A percentile compares a stretch with the other conserved stretches of the same genome.
Conservation (phyloP, 768 basidiomycete genomes). For the Lyophyllum semitale region DNA sequence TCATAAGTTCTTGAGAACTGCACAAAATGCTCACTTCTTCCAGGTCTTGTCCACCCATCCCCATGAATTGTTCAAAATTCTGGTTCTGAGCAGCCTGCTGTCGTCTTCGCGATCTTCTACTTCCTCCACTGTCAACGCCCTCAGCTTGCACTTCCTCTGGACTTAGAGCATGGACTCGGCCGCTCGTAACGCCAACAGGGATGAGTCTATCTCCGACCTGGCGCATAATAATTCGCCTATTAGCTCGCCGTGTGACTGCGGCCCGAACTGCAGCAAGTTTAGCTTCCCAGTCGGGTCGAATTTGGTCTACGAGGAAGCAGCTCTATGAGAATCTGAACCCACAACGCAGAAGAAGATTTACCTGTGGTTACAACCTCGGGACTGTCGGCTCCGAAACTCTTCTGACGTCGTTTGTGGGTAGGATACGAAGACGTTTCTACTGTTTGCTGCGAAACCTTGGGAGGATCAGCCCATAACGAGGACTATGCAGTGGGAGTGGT, state of each 20-base stretch:
- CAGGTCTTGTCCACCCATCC: conserved; percentile 82
- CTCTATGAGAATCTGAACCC: conserved; percentile 7
- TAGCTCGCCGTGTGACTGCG: conserved; percentile 93
- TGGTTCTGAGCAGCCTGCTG: conserved; percentile 47
- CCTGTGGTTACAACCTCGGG: conserved; percentile 92
- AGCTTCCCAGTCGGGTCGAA: conserved; percentile 97
- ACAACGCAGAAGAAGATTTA: conserved; percentile 32
- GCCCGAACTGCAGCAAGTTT: conserved; percentile 94
- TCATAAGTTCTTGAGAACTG: conserved; percentile 8
- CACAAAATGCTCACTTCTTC: conserved; percentile 72
- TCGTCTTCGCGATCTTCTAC: conserved; percentile 62
- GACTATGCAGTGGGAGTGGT: conserved; percentile 21
- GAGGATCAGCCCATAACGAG: conserved; percentile 50
- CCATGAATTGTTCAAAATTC: conserved; percentile 71
- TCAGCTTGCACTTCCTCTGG: conserved; percentile 56
- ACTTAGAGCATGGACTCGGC: conserved; percentile 69
- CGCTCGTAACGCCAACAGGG: conserved; percentile 94
- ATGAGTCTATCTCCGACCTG: conserved; percentile 97
- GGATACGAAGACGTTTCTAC: conserved; percentile 38
- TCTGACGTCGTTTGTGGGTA: conserved; percentile 75
- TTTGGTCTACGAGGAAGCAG: conserved; percentile 66
- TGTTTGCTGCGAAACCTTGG: conserved; percentile 46
- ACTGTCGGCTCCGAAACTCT: conserved; percentile 84
- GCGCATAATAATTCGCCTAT: conserved; percentile 96
- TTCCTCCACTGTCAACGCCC: conserved; percentile 33